Percentiles rank a stretch among this genome's conserved stretches.
phyloP scores from a whole-genome alignment of 108 stramenopile genomes.

The Bacterosira constricta region DNA sequence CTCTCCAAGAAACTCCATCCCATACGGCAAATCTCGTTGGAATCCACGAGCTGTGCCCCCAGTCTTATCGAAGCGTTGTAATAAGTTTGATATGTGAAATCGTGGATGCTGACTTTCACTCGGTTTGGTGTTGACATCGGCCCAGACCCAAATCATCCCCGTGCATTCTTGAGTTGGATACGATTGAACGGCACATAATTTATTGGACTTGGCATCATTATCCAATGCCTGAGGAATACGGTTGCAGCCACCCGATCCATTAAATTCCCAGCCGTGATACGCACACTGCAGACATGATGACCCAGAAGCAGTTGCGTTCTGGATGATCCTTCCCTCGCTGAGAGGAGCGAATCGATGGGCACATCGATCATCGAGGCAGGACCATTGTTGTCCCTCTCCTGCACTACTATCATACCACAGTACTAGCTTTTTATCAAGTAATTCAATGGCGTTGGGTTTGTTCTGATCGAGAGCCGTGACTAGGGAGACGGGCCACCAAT shows the following conservation, averaged over 20 bases:
- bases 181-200: slow-evolving; percentile 7
- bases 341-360: slow-evolving; percentile 49
- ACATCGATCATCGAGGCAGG: slow-evolving; percentile 36
- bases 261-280: slow-evolving; percentile 48
- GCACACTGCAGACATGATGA: slow-evolving; percentile 26
- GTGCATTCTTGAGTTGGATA: slow-evolving; percentile 21
- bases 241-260: slow-evolving; percentile 18
- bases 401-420: slow-evolving; percentile 18
- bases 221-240: slow-evolving; percentile 23
- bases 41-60: neutral
- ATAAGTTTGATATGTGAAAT: neutral
- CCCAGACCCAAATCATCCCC: slow-evolving; percentile 40
- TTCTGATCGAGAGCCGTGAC: slow-evolving; percentile 2
- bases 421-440: slow-evolving; percentile 13
- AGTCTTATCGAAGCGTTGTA: neutral
- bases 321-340: slow-evolving; percentile 38
- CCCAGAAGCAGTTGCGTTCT: neutral
- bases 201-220: neutral
- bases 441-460: slow-evolving; percentile 10
- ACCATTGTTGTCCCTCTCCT: slow-evolving; percentile 19
- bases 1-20: slow-evolving; percentile 22
- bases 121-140: slow-evolving; percentile 1
- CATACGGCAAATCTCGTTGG: slow-evolving; percentile 29
- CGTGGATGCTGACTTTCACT: neutral
- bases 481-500: slow-evolving; percentile 30